These are phyloP conservation scores for Aspergillus melleus DNA, from an alignment of 2,329 filamentous ascomycete genomes.

Conservation along the genomic window DNA sequence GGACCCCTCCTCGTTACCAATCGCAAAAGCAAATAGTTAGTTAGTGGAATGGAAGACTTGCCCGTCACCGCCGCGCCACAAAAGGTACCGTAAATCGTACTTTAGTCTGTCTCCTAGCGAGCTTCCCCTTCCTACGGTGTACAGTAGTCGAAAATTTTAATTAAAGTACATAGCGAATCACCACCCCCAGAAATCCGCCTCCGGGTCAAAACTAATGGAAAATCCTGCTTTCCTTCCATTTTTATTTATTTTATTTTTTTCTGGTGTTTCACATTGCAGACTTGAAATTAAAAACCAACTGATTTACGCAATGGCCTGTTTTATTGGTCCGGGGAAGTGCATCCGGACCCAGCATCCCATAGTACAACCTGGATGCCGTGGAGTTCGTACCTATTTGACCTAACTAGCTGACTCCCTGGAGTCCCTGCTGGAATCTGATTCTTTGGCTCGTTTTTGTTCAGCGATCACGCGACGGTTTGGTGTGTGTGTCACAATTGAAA, in stretches of 20 bases:
- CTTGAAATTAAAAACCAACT: not conserved
- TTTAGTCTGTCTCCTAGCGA: not conserved
- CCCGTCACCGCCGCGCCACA: not conserved
- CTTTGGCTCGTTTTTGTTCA: not conserved
- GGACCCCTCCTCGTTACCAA: not conserved
- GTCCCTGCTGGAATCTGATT: not conserved
- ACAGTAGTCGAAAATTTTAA: too few relatives aligned
- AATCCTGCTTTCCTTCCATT: not conserved
- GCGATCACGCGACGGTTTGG: not conserved
- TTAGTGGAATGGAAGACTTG: too few relatives aligned
- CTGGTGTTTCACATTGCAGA: not conserved
- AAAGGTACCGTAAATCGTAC: not conserved
- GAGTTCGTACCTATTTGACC: not conserved
- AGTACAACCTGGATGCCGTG: slow-evolving; percentile 5
- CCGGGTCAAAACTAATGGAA: not conserved
- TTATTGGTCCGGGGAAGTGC: slow-evolving; percentile 14
- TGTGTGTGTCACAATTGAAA: not conserved
- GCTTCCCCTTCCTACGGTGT: too few relatives aligned
- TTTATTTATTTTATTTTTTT: not conserved
- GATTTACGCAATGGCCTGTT: not conserved
- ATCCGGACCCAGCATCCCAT: slow-evolving; percentile 4
- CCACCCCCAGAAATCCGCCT: too few relatives aligned
- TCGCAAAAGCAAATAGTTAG: too few relatives aligned
- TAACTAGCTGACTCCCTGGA: not conserved
- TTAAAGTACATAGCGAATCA: too few relatives aligned